Conservation (phyloP, 2,329 filamentous ascomycete genomes). For the Pseudogymnoascus pannorum region DNA sequence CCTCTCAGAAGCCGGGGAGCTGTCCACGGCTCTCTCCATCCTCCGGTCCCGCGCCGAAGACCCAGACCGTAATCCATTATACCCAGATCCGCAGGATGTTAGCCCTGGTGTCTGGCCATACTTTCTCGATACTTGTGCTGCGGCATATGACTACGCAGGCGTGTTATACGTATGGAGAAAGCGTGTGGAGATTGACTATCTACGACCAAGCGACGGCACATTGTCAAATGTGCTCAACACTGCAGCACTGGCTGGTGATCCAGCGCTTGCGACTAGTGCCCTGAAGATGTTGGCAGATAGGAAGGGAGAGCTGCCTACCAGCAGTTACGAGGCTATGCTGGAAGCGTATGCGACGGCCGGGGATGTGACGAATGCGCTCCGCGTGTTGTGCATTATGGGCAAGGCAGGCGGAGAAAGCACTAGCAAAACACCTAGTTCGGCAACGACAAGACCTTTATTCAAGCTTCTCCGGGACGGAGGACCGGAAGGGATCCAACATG, state of each 20-base stretch:
- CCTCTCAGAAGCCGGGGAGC: constrained; percentile 63
- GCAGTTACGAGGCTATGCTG: constrained; percentile 76
- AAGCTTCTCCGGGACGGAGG: constrained; percentile 43
- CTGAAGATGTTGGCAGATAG: constrained; percentile 57
- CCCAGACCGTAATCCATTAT: constrained; percentile 32
- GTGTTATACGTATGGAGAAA: constrained; percentile 65
- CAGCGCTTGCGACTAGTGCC: constrained; percentile 61
- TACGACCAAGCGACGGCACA: constrained; percentile 58
- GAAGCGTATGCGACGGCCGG: constrained; percentile 56
- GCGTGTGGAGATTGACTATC: constrained; percentile 49
- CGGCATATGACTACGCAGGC: constrained; percentile 49
- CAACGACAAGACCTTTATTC: constrained; percentile 58
- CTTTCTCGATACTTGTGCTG: constrained; percentile 67
- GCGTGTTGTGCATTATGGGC: constrained; percentile 66
- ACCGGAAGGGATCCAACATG: constrained; percentile 37
- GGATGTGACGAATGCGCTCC: constrained; percentile 60
- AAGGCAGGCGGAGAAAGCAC: constrained; percentile 45
- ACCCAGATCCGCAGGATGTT: constrained; percentile 35
- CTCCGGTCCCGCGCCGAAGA: constrained; percentile 49
- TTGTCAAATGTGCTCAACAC: constrained; percentile 64
- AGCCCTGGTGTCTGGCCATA: constrained; percentile 58
- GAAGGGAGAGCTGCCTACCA: constrained; percentile 47
- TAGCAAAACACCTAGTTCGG: constrained; percentile 37
- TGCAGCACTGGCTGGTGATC: constrained; percentile 62
- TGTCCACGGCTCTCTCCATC: constrained; percentile 68